A percentile compares a stretch with the other conserved stretches of the same genome.
These are phyloP conservation scores for Aureobasidium sp. DNA, from an alignment of 2,329 filamentous ascomycete genomes.

Conservation along the genomic window DNA sequence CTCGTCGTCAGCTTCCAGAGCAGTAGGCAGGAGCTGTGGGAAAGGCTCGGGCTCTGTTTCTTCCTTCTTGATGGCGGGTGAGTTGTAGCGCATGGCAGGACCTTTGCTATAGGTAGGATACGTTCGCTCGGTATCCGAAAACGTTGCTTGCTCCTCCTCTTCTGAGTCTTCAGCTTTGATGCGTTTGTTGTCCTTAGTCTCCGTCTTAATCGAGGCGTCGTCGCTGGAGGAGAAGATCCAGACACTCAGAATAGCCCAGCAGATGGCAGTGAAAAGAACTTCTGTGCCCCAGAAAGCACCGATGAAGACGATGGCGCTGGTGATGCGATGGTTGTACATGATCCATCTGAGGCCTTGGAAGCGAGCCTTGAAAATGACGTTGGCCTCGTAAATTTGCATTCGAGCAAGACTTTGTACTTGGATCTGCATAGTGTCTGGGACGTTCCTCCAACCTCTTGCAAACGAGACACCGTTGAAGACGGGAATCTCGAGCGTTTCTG, in stretches of 20 bases:
- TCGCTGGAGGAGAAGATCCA: constrained; percentile 23
- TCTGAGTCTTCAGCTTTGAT: constrained; percentile 21
- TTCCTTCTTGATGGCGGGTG: constrained; percentile 22
- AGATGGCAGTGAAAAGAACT: constrained; percentile 55
- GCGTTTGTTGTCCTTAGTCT: constrained; percentile 7
- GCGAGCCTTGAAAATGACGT: constrained; percentile 61
- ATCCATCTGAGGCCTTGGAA: constrained; percentile 69
- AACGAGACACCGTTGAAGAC: constrained; percentile 72
- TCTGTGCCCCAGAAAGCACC: constrained; percentile 69
- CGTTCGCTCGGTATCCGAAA: constrained; percentile 39
- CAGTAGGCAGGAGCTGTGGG: constrained; percentile 15
- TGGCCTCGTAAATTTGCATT: constrained; percentile 68
- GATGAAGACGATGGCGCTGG: constrained; percentile 61
- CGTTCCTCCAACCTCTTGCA: constrained; percentile 39
- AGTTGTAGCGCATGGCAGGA: constrained; percentile 27
- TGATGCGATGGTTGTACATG: constrained; percentile 75
- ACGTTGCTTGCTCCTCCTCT: constrained; percentile 15
- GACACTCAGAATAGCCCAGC: constrained; percentile 51
- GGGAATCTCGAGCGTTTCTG: constrained; percentile 52
- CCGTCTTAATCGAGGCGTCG: constrained; percentile 15
- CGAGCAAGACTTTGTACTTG: constrained; percentile 60
- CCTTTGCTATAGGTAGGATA: constrained; percentile 41
- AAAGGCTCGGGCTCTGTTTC: constrained; percentile 14
- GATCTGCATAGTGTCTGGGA: constrained; percentile 47
- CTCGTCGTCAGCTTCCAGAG: constrained; percentile 31